Evolutionary conservation across 2,329 filamentous ascomycete species (phyloP).

Genomic region (Rhinocladiella mackenziei): DNA sequence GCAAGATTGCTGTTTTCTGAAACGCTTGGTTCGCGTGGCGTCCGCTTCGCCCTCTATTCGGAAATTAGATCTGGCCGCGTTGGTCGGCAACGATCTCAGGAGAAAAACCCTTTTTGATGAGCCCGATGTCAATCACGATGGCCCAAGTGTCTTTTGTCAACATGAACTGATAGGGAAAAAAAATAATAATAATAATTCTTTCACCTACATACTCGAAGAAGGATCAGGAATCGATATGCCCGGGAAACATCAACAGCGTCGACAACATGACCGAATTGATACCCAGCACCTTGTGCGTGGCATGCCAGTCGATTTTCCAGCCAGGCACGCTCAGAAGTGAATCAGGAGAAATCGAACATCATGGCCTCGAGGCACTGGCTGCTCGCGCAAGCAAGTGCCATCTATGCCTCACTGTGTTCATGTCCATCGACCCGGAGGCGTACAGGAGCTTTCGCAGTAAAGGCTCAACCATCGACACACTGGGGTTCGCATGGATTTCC

Average conservation of each 20-base stretch:
- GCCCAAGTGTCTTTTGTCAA: constrained; percentile 5
- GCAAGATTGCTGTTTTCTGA: constrained; percentile 9
- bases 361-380: constrained; percentile 27
- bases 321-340: constrained; percentile 11
- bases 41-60: constrained; percentile 10
- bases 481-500: constrained; percentile 24
- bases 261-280: constrained; percentile 18
- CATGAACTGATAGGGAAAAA: background rate
- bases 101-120: constrained; percentile 7
- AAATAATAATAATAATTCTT: too few species aligned
- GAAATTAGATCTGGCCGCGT: constrained; percentile 12
- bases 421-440: constrained; percentile 28
- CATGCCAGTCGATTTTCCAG: constrained; percentile 28
- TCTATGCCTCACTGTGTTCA: constrained; percentile 29
- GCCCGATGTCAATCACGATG: background rate
- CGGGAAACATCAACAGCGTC: background rate
- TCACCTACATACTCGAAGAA: too few species aligned
- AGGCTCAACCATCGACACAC: constrained; percentile 12
- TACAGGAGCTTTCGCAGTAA: constrained; percentile 23
- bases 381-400: constrained; percentile 28
- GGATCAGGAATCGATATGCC: constrained; percentile 16
- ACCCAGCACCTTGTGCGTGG: constrained; percentile 24
- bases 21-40: constrained; percentile 19
- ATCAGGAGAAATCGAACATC: constrained; percentile 25
- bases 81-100: constrained; percentile 8